phyloP scores from a whole-genome alignment of 2,329 filamentous ascomycete genomes.

The Xylariaceae sp. region DNA sequence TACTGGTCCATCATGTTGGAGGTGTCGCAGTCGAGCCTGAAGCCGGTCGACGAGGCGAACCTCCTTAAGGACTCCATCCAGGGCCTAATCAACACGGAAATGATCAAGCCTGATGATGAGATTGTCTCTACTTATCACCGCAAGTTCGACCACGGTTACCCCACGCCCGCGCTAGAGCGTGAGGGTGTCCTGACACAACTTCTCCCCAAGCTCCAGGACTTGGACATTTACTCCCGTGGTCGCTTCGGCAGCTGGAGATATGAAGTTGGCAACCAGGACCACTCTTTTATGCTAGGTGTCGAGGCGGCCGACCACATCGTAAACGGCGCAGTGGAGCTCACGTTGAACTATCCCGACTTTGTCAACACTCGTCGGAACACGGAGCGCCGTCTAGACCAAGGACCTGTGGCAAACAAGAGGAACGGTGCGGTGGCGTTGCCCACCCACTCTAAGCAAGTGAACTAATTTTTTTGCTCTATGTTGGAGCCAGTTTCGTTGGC shows the following conservation, averaged over 20 bases:
- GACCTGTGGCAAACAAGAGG: slow-evolving; percentile 38
- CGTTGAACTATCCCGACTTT: slow-evolving; percentile 95
- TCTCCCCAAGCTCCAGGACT: slow-evolving; percentile 86
- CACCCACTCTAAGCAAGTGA: slow-evolving; percentile 36
- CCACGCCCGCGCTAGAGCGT: slow-evolving; percentile 90
- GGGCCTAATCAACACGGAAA: slow-evolving; percentile 95
- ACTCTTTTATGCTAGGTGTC: slow-evolving; percentile 96
- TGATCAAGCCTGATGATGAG: slow-evolving; percentile 89
- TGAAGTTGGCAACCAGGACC: slow-evolving; percentile 93
- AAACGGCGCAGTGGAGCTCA: slow-evolving; percentile 87
- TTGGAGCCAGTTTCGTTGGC: not conserved
- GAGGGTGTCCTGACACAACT: slow-evolving; percentile 92
- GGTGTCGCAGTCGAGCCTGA: slow-evolving; percentile 93
- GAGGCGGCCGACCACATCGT: slow-evolving; percentile 91
- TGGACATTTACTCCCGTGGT: slow-evolving; percentile 92
- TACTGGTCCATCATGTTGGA: slow-evolving; percentile 99
- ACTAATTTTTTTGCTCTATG: not conserved
- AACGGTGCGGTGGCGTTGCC: slow-evolving; percentile 44
- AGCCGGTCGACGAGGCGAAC: slow-evolving; percentile 86
- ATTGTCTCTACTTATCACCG: slow-evolving; percentile 98
- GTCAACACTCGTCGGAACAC: slow-evolving; percentile 78
- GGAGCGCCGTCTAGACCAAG: slow-evolving; percentile 63
- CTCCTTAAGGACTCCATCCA: slow-evolving; percentile 90
- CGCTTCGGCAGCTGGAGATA: slow-evolving; percentile 98
- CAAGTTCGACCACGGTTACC: slow-evolving; percentile 97